phyloP scores from a whole-genome alignment of 805 yeast species.

The Wickerhamiella musiphila region DNA sequence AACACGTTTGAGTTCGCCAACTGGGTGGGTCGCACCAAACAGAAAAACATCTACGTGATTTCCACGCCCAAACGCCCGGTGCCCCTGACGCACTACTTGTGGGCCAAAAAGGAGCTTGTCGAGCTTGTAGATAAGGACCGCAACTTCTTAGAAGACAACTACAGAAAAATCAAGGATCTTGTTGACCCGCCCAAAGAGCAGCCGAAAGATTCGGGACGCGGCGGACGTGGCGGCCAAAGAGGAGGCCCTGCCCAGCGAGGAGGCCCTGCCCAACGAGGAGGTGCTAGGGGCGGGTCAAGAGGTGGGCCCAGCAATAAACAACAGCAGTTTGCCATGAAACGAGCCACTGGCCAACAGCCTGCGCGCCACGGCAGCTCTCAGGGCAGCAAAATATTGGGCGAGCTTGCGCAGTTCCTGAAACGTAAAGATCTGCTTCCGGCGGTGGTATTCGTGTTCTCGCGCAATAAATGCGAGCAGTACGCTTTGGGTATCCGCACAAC shows the following conservation, averaged over 20 bases:
- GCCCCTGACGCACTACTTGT: constrained; percentile 71
- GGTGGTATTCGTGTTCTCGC: constrained; percentile 84
- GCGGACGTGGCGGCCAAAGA: constrained; percentile 25
- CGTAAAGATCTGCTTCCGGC: constrained; percentile 67
- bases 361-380: constrained; percentile 44
- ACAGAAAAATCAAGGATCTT: constrained; percentile 18
- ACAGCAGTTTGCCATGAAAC: constrained; percentile 16
- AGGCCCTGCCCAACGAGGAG: constrained; percentile 20
- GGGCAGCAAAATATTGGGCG: constrained; percentile 60
- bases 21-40: constrained; percentile 97
- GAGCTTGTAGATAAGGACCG: constrained; percentile 64
- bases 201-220: constrained; percentile 2
- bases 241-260: constrained; percentile 23
- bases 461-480: constrained; percentile 83
- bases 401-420: constrained; percentile 52
- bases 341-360: constrained; percentile 17
- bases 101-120: constrained; percentile 60
- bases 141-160: constrained; percentile 48
- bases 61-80: constrained; percentile 95
- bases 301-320: constrained; percentile 18
- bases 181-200: constrained; percentile 3
- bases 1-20: constrained; percentile 94
- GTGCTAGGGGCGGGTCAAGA: constrained; percentile 20
- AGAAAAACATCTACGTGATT: constrained; percentile 87
- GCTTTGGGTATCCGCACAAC: constrained; percentile 60